Evolutionary conservation across 192 early-diverging fungal species (phyloP).

Genomic region (Tieghemiomyces parasiticus): DNA sequence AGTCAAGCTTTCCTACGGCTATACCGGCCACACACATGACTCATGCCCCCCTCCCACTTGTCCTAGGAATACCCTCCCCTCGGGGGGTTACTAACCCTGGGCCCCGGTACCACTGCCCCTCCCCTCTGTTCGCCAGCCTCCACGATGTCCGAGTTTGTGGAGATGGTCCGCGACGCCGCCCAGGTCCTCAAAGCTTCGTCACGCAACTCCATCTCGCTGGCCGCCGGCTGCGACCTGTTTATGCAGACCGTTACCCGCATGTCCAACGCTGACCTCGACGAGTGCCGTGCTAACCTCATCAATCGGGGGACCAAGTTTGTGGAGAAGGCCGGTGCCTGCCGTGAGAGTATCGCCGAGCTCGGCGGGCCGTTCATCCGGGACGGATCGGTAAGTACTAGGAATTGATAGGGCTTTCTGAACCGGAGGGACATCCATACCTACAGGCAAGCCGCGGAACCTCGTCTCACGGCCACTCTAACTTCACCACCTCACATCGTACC

Average conservation of each 20-base stretch:
- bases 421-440: too few relatives aligned
- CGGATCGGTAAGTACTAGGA: conserved; percentile 10
- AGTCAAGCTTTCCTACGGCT: not conserved
- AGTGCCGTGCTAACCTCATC: conserved; percentile 50
- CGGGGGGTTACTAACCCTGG: not conserved
- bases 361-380: conserved; percentile 72
- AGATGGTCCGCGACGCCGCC: conserved; percentile 49
- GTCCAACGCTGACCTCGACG: conserved; percentile 44
- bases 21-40: conserved; percentile 1
- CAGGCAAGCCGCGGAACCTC: too few relatives aligned
- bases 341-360: conserved; percentile 62
- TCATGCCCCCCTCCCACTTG: not conserved
- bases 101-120: not conserved
- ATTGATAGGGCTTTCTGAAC: too few relatives aligned
- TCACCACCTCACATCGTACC: too few relatives aligned
- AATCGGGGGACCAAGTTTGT: conserved; percentile 56
- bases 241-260: conserved; percentile 28
- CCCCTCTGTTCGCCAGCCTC: conserved; percentile 36
- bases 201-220: conserved; percentile 61
- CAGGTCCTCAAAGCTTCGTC: conserved; percentile 48
- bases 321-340: conserved; percentile 47
- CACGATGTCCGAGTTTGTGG: conserved; percentile 80
- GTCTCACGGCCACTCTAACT: too few relatives aligned
- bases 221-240: conserved; percentile 81
- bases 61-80: not conserved